Percentiles rank a stretch among this genome's conserved stretches.
Evolutionary conservation across 495 filamentous ascomycete species (phyloP).

Genomic region (Neohortaea acidophila): DNA sequence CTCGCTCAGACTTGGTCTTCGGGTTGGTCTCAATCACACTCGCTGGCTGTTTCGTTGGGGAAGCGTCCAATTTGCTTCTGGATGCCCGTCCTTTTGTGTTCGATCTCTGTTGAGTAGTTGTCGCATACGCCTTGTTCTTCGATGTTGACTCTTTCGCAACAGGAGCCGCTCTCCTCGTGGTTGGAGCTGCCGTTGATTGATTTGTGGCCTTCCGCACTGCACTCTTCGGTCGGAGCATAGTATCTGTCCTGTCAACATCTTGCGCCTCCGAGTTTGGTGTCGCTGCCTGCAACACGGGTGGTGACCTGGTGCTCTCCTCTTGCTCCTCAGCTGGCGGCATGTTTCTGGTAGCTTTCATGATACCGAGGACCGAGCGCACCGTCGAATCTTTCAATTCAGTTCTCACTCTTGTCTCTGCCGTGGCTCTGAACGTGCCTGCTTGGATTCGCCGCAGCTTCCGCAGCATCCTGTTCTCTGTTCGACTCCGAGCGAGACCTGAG

Average conservation of each 20-base stretch:
- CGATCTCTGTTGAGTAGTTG: not conserved
- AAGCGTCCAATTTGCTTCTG: not conserved
- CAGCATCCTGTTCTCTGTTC: not conserved
- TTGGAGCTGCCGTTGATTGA: not conserved
- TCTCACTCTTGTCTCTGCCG: not conserved
- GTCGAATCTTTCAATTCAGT: not conserved
- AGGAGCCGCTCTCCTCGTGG: not conserved
- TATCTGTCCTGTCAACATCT: too few species aligned
- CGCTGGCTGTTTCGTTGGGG: too few species aligned
- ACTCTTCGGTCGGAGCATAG: too few species aligned
- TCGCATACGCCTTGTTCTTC: not conserved
- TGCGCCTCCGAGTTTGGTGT: too few species aligned
- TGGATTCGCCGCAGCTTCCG: constrained; percentile 7
- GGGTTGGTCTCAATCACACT: too few species aligned
- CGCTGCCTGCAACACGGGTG: too few species aligned
- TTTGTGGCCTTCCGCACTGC: too few species aligned
- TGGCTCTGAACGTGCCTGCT: constrained; percentile 1
- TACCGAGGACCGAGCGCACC: too few species aligned
- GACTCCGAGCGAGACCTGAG: not conserved
- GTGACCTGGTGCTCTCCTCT: too few species aligned
- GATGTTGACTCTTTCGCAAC: not conserved
- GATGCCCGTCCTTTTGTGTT: too few species aligned
- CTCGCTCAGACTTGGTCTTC: constrained; percentile 20
- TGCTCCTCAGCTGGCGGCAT: too few species aligned
- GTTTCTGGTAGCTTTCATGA: too few species aligned